Evolutionary conservation across 2,329 filamentous ascomycete genomes (phyloP), one percentile per base, ranked within the genome.

Genomic region (Aspergillus sojae): DNA sequence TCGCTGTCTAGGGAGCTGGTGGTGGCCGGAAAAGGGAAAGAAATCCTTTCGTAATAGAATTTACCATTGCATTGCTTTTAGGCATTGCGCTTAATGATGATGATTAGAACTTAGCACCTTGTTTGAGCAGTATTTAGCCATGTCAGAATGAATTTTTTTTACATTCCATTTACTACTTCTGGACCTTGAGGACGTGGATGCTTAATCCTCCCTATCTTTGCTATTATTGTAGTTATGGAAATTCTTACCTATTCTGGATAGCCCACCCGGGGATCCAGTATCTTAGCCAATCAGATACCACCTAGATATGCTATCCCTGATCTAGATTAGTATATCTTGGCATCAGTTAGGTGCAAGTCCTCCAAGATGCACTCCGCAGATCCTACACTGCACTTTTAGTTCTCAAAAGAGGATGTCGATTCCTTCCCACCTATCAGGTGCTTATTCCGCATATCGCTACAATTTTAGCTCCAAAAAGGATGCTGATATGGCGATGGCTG

Each of bases 71-170:
- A n/a, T n/a, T 53, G 12, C 12, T 53, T 53, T 34, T 34, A 1
- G 19, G n/a, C 30, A 5, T 21, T n/a, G 28, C 16, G 4, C 32
- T 36, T 54, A 32, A 34, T 54, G 52, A 36, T 36, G n/a, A 36
- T 54, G 39, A 41, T 54, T 54, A 54, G 52, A 54, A 54, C 3
- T 54, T 54, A 36, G 52, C n/a, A 36, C 19, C n/a, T 36, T 54
- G 52, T 30, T 54, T 34, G 4, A 36, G 30, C 30, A 12, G 30
- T 5, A 36, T 26, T 21, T 54, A 54, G 52, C 16, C n/a, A 23
- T 54, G 30, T 36, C 32, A 36, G 30, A 54, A 54, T 54, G 52
- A 36, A 54, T 54, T 36, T 53, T 21, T 54, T 53, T 34, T 11
- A 62, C n/a, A 32, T 16, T 32, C 14, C 30, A 58, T 50, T 34